Base-by-base conservation (phyloP, 495 filamentous ascomycete genomes). In the Talaromyces nanjingensis region DNA sequence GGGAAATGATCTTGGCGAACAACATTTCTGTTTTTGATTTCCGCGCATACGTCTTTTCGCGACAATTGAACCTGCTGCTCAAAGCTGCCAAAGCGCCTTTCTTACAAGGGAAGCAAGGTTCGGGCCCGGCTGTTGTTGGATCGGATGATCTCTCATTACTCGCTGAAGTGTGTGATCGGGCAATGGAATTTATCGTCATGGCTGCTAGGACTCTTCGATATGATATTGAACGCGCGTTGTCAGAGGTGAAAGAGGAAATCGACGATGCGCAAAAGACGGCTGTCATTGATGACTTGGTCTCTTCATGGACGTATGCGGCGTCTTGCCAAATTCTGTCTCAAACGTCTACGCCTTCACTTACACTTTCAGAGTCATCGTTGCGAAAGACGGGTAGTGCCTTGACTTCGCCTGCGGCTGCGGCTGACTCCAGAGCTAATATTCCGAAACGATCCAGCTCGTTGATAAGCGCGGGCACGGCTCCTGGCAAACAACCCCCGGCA, bases 1-100 rank as follows among this genome's bases (percentile, higher is more conserved):
- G 96, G 47, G 92, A 96, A 62, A 84, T 96, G 66, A 98, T 99
- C 56, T 77, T 98, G 49, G 87, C 90, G n/a, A 98, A 92, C 75
- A 89, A 96, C 66, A 96, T 98, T 31, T 98, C 94, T n/a, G 80
- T 96, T 12, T 98, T 97, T 68, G 94, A 99, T 72, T 98, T 99
- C 73, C 84, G 89, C 64, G 92, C 88, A 66, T 99, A 99, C 72
- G 83, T 99, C 11, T 98, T 97, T 76, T 88, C 91, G 24, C 84
- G 94, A 27, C 94, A 99, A 70, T 83, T 96, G 68, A 85, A 87
- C 14, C 74, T 98, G 3, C 81, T 97, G 9, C 83, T 97, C 24
- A 87, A 94, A 37, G 83, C 96, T 11, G 92, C 89, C 14, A 94
- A 92, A 72, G 81, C 83, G 9, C 71, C 75, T 16, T 79, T 70